Conservation (phyloP, 2,329 filamentous ascomycete genomes). For the Colletotrichum eleusines region DNA sequence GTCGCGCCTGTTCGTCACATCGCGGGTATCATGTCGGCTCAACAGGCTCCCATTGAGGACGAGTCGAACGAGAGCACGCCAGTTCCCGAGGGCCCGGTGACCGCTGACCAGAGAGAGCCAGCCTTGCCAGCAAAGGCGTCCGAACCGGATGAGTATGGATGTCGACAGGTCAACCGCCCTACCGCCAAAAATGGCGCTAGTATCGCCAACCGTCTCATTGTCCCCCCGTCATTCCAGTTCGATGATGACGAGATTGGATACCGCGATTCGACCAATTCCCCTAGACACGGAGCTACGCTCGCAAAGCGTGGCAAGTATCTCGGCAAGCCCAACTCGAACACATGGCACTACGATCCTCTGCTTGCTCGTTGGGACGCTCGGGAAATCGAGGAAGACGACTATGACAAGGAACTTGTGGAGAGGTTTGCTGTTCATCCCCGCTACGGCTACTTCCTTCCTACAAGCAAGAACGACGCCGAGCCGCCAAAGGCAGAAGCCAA, state of each 20-base stretch:
- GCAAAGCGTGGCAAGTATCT: conserved; percentile 66
- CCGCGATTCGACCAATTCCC: conserved; percentile 69
- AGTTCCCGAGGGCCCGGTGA: conserved; percentile 43
- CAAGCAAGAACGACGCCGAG: conserved; percentile 60
- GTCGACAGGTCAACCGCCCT: conserved; percentile 59
- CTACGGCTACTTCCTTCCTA: conserved; percentile 64
- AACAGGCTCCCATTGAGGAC: conserved; percentile 44
- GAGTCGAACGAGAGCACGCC: conserved; percentile 48
- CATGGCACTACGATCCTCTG: conserved; percentile 67
- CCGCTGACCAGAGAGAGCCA: conserved; percentile 47
- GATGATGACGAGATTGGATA: conserved; percentile 69
- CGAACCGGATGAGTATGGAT: conserved; percentile 65
- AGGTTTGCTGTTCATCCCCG: conserved; percentile 65
- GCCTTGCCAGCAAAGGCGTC: conserved; percentile 49
- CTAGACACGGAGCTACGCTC: conserved; percentile 64
- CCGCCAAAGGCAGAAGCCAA: conserved; percentile 56
- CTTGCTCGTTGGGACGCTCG: conserved; percentile 66
- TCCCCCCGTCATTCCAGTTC: conserved; percentile 62
- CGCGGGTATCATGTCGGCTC: conserved; percentile 51
- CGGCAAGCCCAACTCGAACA: conserved; percentile 65
- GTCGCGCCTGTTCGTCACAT: conserved; percentile 42
- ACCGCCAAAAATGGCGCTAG: conserved; percentile 53
- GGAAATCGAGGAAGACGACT: conserved; percentile 60
- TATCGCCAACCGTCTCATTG: conserved; percentile 65
- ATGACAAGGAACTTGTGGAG: conserved; percentile 63